Evolutionary conservation across 371 early-diverging fungal species (phyloP), one percentile per base, ranked within the genome.

Genomic region (Apophysomyces sp.): DNA sequence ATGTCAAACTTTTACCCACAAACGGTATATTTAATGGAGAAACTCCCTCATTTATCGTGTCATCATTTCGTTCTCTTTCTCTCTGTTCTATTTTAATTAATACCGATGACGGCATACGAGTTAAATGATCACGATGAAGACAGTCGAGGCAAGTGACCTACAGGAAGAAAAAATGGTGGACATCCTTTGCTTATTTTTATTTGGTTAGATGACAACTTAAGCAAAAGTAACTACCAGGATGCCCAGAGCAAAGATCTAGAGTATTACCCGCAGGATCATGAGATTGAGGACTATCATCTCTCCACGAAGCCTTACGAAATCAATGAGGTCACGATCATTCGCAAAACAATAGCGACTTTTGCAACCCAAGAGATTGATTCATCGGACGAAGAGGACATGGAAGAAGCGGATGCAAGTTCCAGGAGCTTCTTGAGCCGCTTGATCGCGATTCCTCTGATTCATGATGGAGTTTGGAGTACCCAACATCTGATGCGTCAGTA

Each of bases 291-390:
- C 49, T 90, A 89, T 55, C 92, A 92, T 63, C 99, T 98, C 4
- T 91, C 91, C n/a, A 96, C 94, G 3, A 87, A 89, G 21, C 92
- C 94, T 0, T 99, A 99, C 65, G 96, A 94, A 67, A 94, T 98
- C 92, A 87, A 92, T 4, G 89, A 94, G 52, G 93, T 99, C 6
- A 44, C 49, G 6, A 21, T 44, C 3, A 21, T 44, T 21, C 49
- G 49, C 1, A 26, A 44, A 16, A 21, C 49, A 44, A 8, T 21
- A 16, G 11, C 6, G 41, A 41, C 9, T 8, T 16, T 21, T 21
- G 18, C 3, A 44, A 44, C 49, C 4, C 21, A 44, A 44, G 49
- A 44, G 24, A 44, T 44, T 21, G 49, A 44, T 44, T 9, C 3
- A 18, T 44, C 21, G 21, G 49, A 44, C 9, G 49, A 44, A 18